Evolutionary conservation across 2,329 filamentous ascomycete genomes (phyloP).

Genomic region (Magnaporthiopsis incrustans): DNA sequence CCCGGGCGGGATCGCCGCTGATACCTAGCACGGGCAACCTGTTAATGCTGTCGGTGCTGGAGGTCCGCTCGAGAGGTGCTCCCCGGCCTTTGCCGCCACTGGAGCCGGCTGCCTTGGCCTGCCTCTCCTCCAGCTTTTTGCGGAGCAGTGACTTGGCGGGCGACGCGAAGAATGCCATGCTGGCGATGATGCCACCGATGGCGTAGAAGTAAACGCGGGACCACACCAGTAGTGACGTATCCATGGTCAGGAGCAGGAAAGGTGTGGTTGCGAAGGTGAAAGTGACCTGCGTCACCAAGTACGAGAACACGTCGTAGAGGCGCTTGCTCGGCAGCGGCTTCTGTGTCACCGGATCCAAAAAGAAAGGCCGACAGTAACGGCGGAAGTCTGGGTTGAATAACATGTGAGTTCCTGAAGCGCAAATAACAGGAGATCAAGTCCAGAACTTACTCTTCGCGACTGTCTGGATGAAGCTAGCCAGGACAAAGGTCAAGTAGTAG

Average conservation of each 20-base stretch:
- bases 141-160: slow-evolving; percentile 59
- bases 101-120: slow-evolving; percentile 27
- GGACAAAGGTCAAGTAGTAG: slow-evolving; percentile 85
- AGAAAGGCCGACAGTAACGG: slow-evolving; percentile 84
- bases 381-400: slow-evolving; percentile 60
- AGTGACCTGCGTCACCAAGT: slow-evolving; percentile 22
- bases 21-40: slow-evolving; percentile 65
- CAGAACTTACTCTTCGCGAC: slow-evolving; percentile 78
- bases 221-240: slow-evolving; percentile 69
- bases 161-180: slow-evolving; percentile 70
- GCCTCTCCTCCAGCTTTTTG: slow-evolving; percentile 50
- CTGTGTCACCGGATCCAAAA: slow-evolving; percentile 69
- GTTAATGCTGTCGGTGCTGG: slow-evolving; percentile 50
- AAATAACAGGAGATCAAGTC: background rate
- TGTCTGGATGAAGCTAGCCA: slow-evolving; percentile 87
- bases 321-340: slow-evolving; percentile 63
- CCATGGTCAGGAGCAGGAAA: slow-evolving; percentile 74
- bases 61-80: slow-evolving; percentile 32
- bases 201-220: slow-evolving; percentile 82
- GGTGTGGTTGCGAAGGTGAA: slow-evolving; percentile 75
- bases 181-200: slow-evolving; percentile 55
- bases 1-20: slow-evolving; percentile 64
- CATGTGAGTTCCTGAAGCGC: slow-evolving; percentile 12
- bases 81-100: slow-evolving; percentile 11
- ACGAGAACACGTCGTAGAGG: slow-evolving; percentile 64